Conservation (phyloP, 257 asterid genomes). For the Apocynum venetum region DNA sequence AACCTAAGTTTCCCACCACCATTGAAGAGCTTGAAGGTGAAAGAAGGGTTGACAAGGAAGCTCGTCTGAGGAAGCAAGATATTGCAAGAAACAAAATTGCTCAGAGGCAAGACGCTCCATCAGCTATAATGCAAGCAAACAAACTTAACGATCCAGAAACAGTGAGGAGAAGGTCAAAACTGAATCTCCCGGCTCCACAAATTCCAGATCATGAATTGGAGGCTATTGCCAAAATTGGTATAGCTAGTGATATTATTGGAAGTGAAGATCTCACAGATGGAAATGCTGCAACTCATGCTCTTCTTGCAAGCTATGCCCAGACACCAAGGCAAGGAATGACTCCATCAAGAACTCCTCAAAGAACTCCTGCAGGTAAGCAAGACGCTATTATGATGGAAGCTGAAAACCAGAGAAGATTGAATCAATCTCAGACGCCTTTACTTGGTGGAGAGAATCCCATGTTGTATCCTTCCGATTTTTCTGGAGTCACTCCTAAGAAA, state of each 20-base stretch:
- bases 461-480: constrained; percentile 93
- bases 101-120: constrained; percentile 93
- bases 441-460: constrained; percentile 95
- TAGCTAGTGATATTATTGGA: constrained; percentile 82
- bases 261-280: constrained; percentile 84
- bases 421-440: constrained; percentile 87
- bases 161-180: constrained; percentile 73
- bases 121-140: constrained; percentile 90
- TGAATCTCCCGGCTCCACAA: constrained; percentile 94
- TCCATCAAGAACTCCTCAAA: constrained; percentile 82
- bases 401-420: constrained; percentile 85
- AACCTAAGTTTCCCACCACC: constrained; percentile 85
- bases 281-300: constrained; percentile 89
- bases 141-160: constrained; percentile 95
- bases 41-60: constrained; percentile 85
- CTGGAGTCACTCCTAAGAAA: constrained; percentile 97
- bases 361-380: constrained; percentile 91
- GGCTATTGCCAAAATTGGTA: constrained; percentile 93
- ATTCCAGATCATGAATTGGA: constrained; percentile 96
- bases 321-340: constrained; percentile 93
- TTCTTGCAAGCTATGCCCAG: constrained; percentile 83
- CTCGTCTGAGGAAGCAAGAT: constrained; percentile 92
- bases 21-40: constrained; percentile 99
- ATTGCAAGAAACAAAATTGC: constrained; percentile 86
- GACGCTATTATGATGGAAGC: constrained; percentile 99